Percentiles rank a stretch among this genome's conserved stretches.
Evolutionary conservation across 768 basidiomycete species (phyloP).

Genomic region (Amanita brunnescens): DNA sequence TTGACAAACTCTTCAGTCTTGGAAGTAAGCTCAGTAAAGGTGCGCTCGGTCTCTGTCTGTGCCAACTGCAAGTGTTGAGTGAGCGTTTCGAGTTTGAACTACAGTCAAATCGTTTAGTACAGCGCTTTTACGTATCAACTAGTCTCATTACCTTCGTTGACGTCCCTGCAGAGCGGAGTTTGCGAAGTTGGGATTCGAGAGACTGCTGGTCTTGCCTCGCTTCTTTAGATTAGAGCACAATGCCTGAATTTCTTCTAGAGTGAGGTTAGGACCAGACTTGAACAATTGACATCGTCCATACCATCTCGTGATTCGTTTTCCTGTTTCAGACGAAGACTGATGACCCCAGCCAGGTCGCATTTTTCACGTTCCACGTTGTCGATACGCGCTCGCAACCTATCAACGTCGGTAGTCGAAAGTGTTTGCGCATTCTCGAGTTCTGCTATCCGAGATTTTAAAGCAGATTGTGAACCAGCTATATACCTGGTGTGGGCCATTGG

Average conservation of each 20-base stretch:
- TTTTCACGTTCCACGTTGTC: slow-evolving; percentile 86
- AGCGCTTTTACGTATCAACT: neutral
- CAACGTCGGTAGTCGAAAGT: slow-evolving; percentile 54
- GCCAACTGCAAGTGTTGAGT: slow-evolving; percentile 75
- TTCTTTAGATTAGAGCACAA: slow-evolving; percentile 65
- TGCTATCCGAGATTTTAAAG: slow-evolving; percentile 47
- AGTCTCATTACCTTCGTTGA: slow-evolving; percentile 52
- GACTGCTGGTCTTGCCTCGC: slow-evolving; percentile 64
- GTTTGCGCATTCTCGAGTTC: slow-evolving; percentile 50
- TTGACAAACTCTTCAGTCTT: slow-evolving; percentile 80
- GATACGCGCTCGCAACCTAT: slow-evolving; percentile 46
- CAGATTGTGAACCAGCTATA: slow-evolving; percentile 36
- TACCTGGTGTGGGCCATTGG: too few species aligned
- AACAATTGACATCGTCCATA: slow-evolving; percentile 22
- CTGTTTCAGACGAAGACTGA: slow-evolving; percentile 76
- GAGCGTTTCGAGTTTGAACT: slow-evolving; percentile 85
- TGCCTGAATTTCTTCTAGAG: slow-evolving; percentile 55
- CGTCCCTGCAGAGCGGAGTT: slow-evolving; percentile 66
- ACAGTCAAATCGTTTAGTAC: slow-evolving; percentile 1
- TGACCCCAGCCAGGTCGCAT: slow-evolving; percentile 75
- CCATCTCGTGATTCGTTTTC: slow-evolving; percentile 70
- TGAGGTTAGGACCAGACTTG: neutral
- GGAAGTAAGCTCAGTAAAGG: slow-evolving; percentile 53
- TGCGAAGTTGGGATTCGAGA: slow-evolving; percentile 60
- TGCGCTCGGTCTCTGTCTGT: slow-evolving; percentile 67